phyloP scores from a whole-genome alignment of 495 filamentous ascomycete species.

The Aspergillus ellipticus region DNA sequence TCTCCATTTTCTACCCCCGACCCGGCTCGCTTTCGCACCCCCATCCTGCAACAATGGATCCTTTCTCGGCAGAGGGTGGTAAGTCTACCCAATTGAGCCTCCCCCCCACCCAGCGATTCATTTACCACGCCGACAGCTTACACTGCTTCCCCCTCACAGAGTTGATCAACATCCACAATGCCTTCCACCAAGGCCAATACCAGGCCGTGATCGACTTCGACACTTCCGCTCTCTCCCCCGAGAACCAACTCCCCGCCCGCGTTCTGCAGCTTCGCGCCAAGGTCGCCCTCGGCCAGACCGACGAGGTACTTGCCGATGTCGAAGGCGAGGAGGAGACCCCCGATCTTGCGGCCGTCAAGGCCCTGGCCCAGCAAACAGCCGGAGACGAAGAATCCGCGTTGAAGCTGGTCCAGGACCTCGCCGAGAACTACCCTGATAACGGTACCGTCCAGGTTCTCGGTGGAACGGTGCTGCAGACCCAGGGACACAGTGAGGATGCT shows the following conservation, averaged over 20 bases:
- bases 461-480: slow-evolving; percentile 72
- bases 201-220: slow-evolving; percentile 76
- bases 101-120: neutral
- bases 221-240: slow-evolving; percentile 65
- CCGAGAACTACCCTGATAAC: slow-evolving; percentile 64
- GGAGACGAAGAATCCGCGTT: slow-evolving; percentile 62
- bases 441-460: slow-evolving; percentile 73
- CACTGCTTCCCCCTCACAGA: slow-evolving; percentile 48
- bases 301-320: slow-evolving; percentile 66
- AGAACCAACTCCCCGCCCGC: slow-evolving; percentile 74
- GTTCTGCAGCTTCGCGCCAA: slow-evolving; percentile 76
- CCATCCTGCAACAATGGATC: slow-evolving; percentile 62
- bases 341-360: slow-evolving; percentile 74
- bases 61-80: slow-evolving; percentile 90
- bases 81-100: slow-evolving; percentile 14
- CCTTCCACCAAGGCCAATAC: slow-evolving; percentile 93
- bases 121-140: neutral
- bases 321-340: slow-evolving; percentile 58
- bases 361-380: slow-evolving; percentile 63
- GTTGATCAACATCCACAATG: slow-evolving; percentile 90
- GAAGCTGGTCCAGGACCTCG: slow-evolving; percentile 60
- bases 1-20: neutral
- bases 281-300: slow-evolving; percentile 73
- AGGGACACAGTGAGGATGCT: slow-evolving; percentile 79
- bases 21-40: neutral